phyloP scores from a whole-genome alignment of 2,329 filamentous ascomycete species.

The Aspergillus spinulosporus region DNA sequence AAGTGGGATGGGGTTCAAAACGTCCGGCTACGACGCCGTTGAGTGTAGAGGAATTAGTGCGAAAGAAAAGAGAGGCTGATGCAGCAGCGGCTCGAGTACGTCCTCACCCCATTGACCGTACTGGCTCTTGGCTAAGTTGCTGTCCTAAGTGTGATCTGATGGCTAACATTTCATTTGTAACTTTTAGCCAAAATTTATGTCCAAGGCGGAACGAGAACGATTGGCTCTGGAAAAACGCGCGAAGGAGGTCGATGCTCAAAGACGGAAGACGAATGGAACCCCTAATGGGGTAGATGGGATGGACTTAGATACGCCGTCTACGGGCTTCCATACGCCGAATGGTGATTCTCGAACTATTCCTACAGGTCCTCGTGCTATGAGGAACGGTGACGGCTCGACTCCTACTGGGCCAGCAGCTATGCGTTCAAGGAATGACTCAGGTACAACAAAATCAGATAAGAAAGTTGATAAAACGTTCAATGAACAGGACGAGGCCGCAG shows the following conservation, averaged over 20 bases:
- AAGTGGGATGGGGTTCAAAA: slow-evolving; percentile 54
- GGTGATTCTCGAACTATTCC: slow-evolving; percentile 52
- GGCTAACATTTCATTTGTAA: slow-evolving; percentile 21
- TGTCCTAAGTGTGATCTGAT: not conserved
- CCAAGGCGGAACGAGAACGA: slow-evolving; percentile 77
- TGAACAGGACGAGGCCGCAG: slow-evolving; percentile 59
- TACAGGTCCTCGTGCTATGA: slow-evolving; percentile 71
- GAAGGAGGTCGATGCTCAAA: slow-evolving; percentile 68
- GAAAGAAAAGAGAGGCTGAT: slow-evolving; percentile 82
- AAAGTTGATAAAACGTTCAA: slow-evolving; percentile 47
- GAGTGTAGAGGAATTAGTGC: slow-evolving; percentile 81
- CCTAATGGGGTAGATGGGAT: slow-evolving; percentile 31
- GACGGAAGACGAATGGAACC: slow-evolving; percentile 47
- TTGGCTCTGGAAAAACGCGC: slow-evolving; percentile 74
- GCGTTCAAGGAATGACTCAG: slow-evolving; percentile 54
- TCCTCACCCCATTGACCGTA: slow-evolving; percentile 20
- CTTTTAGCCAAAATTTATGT: slow-evolving; percentile 73
- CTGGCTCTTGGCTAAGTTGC: slow-evolving; percentile 2
- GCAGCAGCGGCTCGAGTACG: slow-evolving; percentile 74
- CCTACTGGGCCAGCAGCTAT: slow-evolving; percentile 61
- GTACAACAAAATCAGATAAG: slow-evolving; percentile 42
- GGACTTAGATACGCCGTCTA: slow-evolving; percentile 17
- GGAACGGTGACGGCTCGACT: slow-evolving; percentile 31
- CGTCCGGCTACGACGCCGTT: slow-evolving; percentile 54
- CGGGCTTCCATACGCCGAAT: slow-evolving; percentile 25